A percentile compares a stretch with the other conserved stretches of the same genome.
Evolutionary conservation across 768 basidiomycete genomes (phyloP).

Genomic region (Cystobasidium tubakii): DNA sequence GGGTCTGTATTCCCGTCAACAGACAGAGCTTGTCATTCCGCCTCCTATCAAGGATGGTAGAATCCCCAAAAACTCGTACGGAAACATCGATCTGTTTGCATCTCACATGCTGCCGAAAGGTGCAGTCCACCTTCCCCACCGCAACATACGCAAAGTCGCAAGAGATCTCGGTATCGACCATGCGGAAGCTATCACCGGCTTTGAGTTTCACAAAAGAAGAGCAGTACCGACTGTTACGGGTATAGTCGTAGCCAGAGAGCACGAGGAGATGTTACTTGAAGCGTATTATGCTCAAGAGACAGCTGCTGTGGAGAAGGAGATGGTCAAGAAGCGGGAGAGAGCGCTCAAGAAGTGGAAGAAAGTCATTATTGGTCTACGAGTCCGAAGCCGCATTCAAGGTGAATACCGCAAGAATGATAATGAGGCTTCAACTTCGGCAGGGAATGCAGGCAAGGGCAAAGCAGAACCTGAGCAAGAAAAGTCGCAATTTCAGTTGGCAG

Average conservation of each 20-base stretch:
- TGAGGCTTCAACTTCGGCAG: not conserved
- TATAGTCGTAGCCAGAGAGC: slow-evolving; percentile 76
- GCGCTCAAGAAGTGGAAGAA: slow-evolving; percentile 81
- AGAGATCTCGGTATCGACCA: slow-evolving; percentile 77
- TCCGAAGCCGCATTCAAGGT: slow-evolving; percentile 57
- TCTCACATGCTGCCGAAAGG: slow-evolving; percentile 89
- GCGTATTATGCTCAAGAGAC: slow-evolving; percentile 79
- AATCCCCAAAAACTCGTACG: slow-evolving; percentile 90
- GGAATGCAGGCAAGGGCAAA: not conserved
- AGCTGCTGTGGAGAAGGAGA: slow-evolving; percentile 68
- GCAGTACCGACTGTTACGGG: slow-evolving; percentile 80
- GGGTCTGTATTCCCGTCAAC: slow-evolving; percentile 73
- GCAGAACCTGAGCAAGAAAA: not conserved
- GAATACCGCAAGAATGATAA: slow-evolving; percentile 28
- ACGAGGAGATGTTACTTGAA: slow-evolving; percentile 70
- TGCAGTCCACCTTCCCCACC: slow-evolving; percentile 66
- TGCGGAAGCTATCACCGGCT: slow-evolving; percentile 92
- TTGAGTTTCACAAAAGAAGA: slow-evolving; percentile 88
- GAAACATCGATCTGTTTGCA: slow-evolving; percentile 92
- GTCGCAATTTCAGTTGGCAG: slow-evolving; percentile 19
- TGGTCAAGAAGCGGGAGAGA: slow-evolving; percentile 67
- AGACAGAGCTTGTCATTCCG: slow-evolving; percentile 76
- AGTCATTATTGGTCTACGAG: slow-evolving; percentile 78
- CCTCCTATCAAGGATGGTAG: slow-evolving; percentile 77
- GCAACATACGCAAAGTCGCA: slow-evolving; percentile 76